These are phyloP conservation scores for Irpex rosettiformis DNA, from an alignment of 1,284 basidiomycete species.

Conservation along the genomic window DNA sequence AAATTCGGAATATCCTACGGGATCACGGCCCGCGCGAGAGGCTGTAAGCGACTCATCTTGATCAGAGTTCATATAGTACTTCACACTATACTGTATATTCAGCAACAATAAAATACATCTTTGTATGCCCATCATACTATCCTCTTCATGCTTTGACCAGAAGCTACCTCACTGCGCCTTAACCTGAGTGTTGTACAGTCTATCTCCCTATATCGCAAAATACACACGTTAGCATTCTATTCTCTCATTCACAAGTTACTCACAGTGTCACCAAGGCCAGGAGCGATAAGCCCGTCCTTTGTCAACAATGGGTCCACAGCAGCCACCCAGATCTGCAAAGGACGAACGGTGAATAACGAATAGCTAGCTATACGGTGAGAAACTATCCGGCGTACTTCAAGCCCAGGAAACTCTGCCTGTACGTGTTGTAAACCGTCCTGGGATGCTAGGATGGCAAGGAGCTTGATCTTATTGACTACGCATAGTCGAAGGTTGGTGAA, in stretches of 20 bases:
- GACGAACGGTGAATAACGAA: neutral
- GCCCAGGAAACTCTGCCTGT: slow-evolving; percentile 63
- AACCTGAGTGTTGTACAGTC: slow-evolving; percentile 33
- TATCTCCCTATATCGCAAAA: slow-evolving; percentile 31
- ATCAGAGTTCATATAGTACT: no score
- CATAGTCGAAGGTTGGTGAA: neutral
- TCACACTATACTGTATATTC: no score
- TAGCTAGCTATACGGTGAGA: neutral
- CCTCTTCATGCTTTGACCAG: no score
- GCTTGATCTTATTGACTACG: slow-evolving; percentile 72
- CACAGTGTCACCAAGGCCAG: slow-evolving; percentile 88
- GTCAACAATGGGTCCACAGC: slow-evolving; percentile 77
- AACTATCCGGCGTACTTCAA: slow-evolving; percentile 59
- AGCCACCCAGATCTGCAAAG: slow-evolving; percentile 74
- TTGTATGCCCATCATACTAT: neutral
- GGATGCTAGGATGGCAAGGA: slow-evolving; percentile 82
- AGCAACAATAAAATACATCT: neutral
- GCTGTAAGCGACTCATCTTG: no score
- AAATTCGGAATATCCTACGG: neutral
- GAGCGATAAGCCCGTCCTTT: slow-evolving; percentile 70
- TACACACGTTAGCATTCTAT: slow-evolving; percentile 1
- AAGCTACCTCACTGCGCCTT: no score
- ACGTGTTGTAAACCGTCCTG: slow-evolving; percentile 73
- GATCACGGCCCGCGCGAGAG: no score
- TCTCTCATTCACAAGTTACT: slow-evolving; percentile 24